Conservation (phyloP, 148 eudicot species). For the Polygonum aviculare region DNA sequence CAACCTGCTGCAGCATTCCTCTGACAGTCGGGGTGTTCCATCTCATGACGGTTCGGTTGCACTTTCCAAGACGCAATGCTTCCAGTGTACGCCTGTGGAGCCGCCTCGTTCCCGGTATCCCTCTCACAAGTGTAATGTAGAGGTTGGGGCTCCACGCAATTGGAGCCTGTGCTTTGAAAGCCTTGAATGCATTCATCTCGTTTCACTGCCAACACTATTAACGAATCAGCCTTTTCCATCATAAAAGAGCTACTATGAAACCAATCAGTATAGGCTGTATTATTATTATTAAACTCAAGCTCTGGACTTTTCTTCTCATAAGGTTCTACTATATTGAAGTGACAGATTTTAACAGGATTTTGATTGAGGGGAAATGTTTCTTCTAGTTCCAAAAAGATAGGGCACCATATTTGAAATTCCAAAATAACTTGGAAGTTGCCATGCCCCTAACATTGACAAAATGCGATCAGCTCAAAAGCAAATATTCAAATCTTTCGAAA, state of each 20-base stretch:
- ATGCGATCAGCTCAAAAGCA: no score
- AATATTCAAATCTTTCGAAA: no score
- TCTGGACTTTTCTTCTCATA: not conserved
- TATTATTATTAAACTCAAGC: not conserved
- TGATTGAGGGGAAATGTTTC: no score
- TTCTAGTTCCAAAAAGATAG: no score
- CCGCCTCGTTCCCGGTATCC: slow-evolving; percentile 79
- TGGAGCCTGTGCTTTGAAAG: slow-evolving; percentile 33
- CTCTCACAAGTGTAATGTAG: slow-evolving; percentile 63
- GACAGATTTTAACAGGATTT: no score
- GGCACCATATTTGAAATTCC: no score
- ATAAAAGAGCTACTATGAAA: not conserved
- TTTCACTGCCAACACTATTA: not conserved
- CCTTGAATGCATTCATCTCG: slow-evolving; percentile 37
- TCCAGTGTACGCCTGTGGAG: slow-evolving; percentile 76
- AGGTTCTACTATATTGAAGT: no score
- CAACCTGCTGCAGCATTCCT: slow-evolving; percentile 74
- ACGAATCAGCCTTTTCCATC: not conserved
- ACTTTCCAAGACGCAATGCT: slow-evolving; percentile 53
- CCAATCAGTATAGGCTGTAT: not conserved
- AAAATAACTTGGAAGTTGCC: no score
- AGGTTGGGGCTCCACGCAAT: slow-evolving; percentile 38
- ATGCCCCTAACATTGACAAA: no score
- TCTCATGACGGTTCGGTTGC: slow-evolving; percentile 65
- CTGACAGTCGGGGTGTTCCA: slow-evolving; percentile 66